Evolutionary conservation across 2,329 filamentous ascomycete genomes (phyloP), one percentile per base, ranked within the genome.

Genomic region (Trichophyton rubrum): DNA sequence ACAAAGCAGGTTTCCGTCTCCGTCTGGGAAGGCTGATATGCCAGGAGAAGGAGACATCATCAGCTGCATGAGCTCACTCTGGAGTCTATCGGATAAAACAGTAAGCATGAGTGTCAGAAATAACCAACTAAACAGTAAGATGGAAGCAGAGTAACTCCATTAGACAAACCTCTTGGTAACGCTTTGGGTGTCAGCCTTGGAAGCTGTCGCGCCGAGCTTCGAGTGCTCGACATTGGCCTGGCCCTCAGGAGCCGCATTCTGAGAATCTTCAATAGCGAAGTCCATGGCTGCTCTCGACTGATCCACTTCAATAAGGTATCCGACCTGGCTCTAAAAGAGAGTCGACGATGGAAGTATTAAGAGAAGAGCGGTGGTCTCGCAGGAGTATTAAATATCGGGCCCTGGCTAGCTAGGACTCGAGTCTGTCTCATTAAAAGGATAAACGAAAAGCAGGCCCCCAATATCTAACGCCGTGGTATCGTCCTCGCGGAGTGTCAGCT

Each of bases 61-160:
- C 68, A 99, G 85, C 74, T 93, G 87, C 92, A 99, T 97, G 67
- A 99, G 82, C 77, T 99, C 93, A 56, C 91, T 95, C 77, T 99
- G 93, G 61, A 99, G 82, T 69, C 93, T 97, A 64, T 11, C 40
- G 30, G 9, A 4, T 38, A 22, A 45, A 30, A 38, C 2, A 13
- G 33, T 38, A 1, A 47, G 30, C 56, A 20, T 43, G 2, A 57
- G 35, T n/a, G n/a, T 7, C 2, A n/a, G 5, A 15, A 22, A 7
- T 6, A 7, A 33, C 3, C 30, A 15, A 17, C n/a, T 7, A 6
- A 3, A 15, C 4, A 17, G 15, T 7, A 35, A 56, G 6, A 13
- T n/a, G 24, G 2, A 20, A 43, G 17, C 5, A 57, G 59, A 27
- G n/a, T 13, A 45, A 20, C 4, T 6, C 9, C 20, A 4, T n/a